A percentile compares a stretch with the other conserved stretches of the same genome.
phyloP scores from a whole-genome alignment of 164 flowering plant genomes.

The Chloranthus sessilifolius region DNA sequence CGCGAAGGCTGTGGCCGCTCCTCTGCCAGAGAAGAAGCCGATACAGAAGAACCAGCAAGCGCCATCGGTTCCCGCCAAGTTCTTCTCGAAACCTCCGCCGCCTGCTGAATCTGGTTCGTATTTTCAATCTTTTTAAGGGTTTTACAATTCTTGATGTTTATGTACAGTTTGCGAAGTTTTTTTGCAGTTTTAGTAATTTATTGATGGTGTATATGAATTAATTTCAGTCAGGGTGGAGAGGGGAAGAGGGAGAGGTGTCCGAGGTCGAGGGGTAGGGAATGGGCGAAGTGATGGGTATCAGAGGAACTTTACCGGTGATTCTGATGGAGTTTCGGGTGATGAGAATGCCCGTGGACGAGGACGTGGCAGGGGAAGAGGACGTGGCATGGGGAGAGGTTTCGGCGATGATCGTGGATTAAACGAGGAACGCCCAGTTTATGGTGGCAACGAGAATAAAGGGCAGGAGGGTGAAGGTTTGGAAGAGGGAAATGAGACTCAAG shows the following conservation, averaged over 20 bases:
- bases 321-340: conserved; percentile 7
- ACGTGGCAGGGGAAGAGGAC: conserved; percentile 18
- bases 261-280: conserved; percentile 13
- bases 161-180: too few species aligned
- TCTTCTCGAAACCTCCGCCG: conserved; percentile 11
- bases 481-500: conserved; percentile 7
- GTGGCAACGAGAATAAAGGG: conserved; percentile 6
- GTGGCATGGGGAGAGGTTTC: conserved; percentile 19
- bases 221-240: conserved; percentile 17
- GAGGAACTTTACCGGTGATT: conserved; percentile 12
- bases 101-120: conserved; percentile 13
- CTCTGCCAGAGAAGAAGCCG: conserved; percentile 8
- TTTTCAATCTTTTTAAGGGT: not conserved
- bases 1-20: conserved; percentile 13
- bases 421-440: conserved; percentile 11
- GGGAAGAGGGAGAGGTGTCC: conserved; percentile 20
- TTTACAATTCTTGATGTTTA: not conserved
- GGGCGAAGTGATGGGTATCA: conserved; percentile 13
- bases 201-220: not conserved
- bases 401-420: conserved; percentile 17
- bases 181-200: not conserved
- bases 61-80: conserved; percentile 11
- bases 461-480: conserved; percentile 12
- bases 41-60: conserved; percentile 2
- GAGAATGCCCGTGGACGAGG: conserved; percentile 14